These are phyloP conservation scores for Bifiguratus adelaidae DNA, from an alignment of 192 early-diverging fungal genomes.

Conservation along the genomic window DNA sequence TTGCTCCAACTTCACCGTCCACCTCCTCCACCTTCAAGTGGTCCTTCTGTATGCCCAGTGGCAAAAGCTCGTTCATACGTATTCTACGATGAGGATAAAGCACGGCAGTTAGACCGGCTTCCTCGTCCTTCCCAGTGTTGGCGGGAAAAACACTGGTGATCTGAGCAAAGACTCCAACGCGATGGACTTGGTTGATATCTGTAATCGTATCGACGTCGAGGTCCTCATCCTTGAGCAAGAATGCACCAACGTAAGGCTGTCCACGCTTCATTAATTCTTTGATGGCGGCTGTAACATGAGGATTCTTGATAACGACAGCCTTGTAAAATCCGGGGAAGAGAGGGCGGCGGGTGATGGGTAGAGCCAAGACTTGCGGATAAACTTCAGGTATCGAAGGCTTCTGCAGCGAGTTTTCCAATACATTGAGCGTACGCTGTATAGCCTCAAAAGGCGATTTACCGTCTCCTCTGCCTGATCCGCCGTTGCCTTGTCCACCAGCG, in stretches of 20 bases:
- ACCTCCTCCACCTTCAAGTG: slow-evolving; percentile 10
- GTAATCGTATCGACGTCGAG: slow-evolving; percentile 76
- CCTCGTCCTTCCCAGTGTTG: slow-evolving; percentile 39
- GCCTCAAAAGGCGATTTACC: slow-evolving; percentile 20
- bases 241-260: slow-evolving; percentile 95
- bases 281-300: slow-evolving; percentile 82
- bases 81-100: slow-evolving; percentile 94
- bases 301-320: slow-evolving; percentile 93
- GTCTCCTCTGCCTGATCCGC: slow-evolving; percentile 20
- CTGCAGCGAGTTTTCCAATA: slow-evolving; percentile 54
- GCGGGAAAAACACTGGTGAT: slow-evolving; percentile 91
- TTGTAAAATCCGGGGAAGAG: slow-evolving; percentile 98
- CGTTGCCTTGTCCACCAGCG: slow-evolving; percentile 9
- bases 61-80: slow-evolving; percentile 59
- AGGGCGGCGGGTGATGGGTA: slow-evolving; percentile 87
- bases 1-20: slow-evolving; percentile 5
- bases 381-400: slow-evolving; percentile 80
- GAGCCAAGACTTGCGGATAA: slow-evolving; percentile 88
- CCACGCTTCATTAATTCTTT: slow-evolving; percentile 84
- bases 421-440: slow-evolving; percentile 36
- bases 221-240: slow-evolving; percentile 87
- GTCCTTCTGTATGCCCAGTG: slow-evolving; percentile 5
- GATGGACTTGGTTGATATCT: slow-evolving; percentile 67
- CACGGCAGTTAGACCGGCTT: slow-evolving; percentile 81
- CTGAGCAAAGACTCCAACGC: slow-evolving; percentile 92